phyloP scores from a whole-genome alignment of 768 basidiomycete species.

The Amanita muscaria region DNA sequence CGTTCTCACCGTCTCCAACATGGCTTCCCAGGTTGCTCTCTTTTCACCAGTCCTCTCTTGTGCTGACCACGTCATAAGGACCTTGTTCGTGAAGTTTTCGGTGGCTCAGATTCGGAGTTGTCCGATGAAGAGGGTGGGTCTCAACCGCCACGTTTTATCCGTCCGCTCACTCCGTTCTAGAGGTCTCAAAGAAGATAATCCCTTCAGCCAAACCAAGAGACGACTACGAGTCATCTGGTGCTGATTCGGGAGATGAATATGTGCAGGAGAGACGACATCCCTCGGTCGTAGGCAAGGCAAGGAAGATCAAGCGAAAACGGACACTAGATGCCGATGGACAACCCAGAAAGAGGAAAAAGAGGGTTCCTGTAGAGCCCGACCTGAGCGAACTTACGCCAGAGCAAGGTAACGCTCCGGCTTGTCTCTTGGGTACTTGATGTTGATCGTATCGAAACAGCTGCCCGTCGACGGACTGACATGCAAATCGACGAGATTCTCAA shows the following conservation, averaged over 20 bases:
- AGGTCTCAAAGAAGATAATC: conserved; percentile 16
- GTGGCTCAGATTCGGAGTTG: conserved; percentile 77
- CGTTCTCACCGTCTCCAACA: conserved; percentile 1
- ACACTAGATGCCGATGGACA: conserved; percentile 21
- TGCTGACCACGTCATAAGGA: conserved; percentile 16
- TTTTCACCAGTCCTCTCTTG: not conserved
- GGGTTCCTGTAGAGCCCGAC: conserved; percentile 53
- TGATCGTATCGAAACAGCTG: conserved; percentile 20
- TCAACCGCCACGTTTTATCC: not conserved
- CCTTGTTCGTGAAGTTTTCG: conserved; percentile 70
- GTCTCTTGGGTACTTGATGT: not conserved
- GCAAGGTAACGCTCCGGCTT: conserved; percentile 44
- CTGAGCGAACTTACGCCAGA: conserved; percentile 65
- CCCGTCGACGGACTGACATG: conserved; percentile 53
- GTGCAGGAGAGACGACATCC: conserved; percentile 26
- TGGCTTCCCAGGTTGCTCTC: conserved; percentile 16
- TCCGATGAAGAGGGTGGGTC: conserved; percentile 59
- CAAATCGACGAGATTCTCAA: conserved; percentile 83
- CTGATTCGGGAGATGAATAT: conserved; percentile 43
- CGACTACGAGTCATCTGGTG: conserved; percentile 44
- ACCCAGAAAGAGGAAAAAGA: conserved; percentile 48
- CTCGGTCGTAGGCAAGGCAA: conserved; percentile 21
- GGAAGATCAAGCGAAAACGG: conserved; percentile 23
- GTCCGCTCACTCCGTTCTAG: not conserved
- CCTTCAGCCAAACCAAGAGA: conserved; percentile 24